These are phyloP conservation scores for Aschersonia sp. DNA, from an alignment of 2,329 filamentous ascomycete genomes.

Conservation along the genomic window DNA sequence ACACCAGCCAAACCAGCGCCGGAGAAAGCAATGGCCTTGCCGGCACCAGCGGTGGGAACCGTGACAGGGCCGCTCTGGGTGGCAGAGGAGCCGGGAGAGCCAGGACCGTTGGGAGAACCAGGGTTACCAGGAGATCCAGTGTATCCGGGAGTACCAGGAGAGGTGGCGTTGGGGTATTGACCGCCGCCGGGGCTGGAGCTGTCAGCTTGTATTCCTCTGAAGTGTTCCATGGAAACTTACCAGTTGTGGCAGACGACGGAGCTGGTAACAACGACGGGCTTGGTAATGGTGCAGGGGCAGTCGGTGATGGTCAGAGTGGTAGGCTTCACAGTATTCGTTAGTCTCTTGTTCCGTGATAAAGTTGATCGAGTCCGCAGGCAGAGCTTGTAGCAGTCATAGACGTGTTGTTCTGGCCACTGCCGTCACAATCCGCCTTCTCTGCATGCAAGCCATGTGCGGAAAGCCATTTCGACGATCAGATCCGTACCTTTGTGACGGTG, in stretches of 20 bases:
- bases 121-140: too few relatives aligned
- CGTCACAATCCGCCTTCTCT: not conserved
- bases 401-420: too few relatives aligned
- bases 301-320: slow-evolving; percentile 58
- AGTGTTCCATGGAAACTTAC: slow-evolving; percentile 21
- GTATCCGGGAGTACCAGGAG: slow-evolving; percentile 7
- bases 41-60: slow-evolving; percentile 39
- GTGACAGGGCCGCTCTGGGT: slow-evolving; percentile 12
- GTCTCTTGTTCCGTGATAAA: not conserved
- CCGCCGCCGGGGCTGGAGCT: not conserved
- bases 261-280: slow-evolving; percentile 38
- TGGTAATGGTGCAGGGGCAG: slow-evolving; percentile 56
- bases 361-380: too few relatives aligned
- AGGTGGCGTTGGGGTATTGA: slow-evolving; percentile 17
- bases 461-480: not conserved
- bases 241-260: slow-evolving; percentile 39
- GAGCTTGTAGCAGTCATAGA: too few relatives aligned
- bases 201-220: not conserved
- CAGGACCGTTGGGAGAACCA: too few relatives aligned
- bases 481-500: slow-evolving; percentile 47
- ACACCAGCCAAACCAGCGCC: slow-evolving; percentile 46
- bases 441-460: not conserved
- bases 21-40: slow-evolving; percentile 40
- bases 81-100: slow-evolving; percentile 3
- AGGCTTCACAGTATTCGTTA: slow-evolving; percentile 23